A percentile compares a stretch with the other conserved stretches of the same genome.
These are phyloP conservation scores for Sedum album DNA, from an alignment of 164 flowering plant species.

Conservation along the genomic window DNA sequence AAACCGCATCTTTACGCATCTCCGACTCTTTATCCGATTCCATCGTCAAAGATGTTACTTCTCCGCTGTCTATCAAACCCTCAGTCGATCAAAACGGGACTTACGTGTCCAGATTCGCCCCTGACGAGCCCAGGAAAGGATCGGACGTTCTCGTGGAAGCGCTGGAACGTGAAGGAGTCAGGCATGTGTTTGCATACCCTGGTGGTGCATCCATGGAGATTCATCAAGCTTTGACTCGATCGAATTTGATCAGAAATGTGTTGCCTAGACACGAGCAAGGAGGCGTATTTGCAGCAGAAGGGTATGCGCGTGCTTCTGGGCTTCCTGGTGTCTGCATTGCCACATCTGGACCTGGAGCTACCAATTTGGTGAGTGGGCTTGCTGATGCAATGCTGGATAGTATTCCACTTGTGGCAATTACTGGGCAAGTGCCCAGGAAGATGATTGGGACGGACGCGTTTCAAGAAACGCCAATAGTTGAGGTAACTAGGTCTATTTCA, in stretches of 20 bases:
- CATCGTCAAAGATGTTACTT: slow-evolving; percentile 2
- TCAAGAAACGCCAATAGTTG: slow-evolving; percentile 65
- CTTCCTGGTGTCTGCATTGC: slow-evolving; percentile 61
- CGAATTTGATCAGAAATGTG: slow-evolving; percentile 33
- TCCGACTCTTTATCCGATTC: slow-evolving; percentile 12
- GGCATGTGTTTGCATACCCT: slow-evolving; percentile 51
- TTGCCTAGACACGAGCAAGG: slow-evolving; percentile 70
- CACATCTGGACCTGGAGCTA: slow-evolving; percentile 77
- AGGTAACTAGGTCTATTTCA: slow-evolving; percentile 61
- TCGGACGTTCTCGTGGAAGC: slow-evolving; percentile 72
- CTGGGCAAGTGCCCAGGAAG: slow-evolving; percentile 61
- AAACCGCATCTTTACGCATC: slow-evolving; percentile 7
- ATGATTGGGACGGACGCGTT: slow-evolving; percentile 74
- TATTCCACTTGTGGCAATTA: slow-evolving; percentile 51
- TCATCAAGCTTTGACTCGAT: slow-evolving; percentile 66
- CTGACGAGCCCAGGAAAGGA: slow-evolving; percentile 53
- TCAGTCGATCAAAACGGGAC: neutral
- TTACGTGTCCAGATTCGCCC: slow-evolving; percentile 27
- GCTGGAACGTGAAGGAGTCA: slow-evolving; percentile 53
- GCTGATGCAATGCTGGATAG: slow-evolving; percentile 67
- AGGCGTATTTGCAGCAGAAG: slow-evolving; percentile 62
- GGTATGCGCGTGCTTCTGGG: slow-evolving; percentile 59
- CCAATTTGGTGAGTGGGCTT: slow-evolving; percentile 61
- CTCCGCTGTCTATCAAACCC: neutral
- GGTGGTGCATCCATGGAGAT: slow-evolving; percentile 75